phyloP scores from a whole-genome alignment of 352 stramenopile species.

The Phytophthora foliorum region DNA sequence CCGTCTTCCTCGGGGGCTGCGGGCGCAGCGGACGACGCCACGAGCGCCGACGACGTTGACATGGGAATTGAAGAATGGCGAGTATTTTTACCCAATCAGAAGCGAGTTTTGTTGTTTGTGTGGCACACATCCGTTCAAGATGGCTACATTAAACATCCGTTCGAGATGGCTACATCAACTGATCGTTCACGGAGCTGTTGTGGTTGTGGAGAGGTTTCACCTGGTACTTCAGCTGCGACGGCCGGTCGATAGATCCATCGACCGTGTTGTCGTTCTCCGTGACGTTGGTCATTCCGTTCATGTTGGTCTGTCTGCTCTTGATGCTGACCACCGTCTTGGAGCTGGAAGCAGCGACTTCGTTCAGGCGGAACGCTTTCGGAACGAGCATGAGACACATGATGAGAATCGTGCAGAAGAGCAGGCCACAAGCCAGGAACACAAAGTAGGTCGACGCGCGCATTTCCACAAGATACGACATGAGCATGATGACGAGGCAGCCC shows the following conservation, averaged over 20 bases:
- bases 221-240: neutral
- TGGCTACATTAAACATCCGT: neutral
- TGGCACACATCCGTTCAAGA: too few relatives aligned
- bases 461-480: constrained; percentile 59
- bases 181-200: neutral
- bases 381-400: constrained; percentile 60
- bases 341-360: constrained; percentile 16
- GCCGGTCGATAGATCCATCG: neutral
- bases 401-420: constrained; percentile 46
- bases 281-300: neutral
- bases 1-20: constrained; percentile 57
- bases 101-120: neutral
- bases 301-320: neutral
- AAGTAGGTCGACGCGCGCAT: constrained; percentile 51
- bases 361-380: constrained; percentile 52
- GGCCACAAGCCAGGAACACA: constrained; percentile 35
- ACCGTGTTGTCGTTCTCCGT: constrained; percentile 2
- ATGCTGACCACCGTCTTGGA: neutral
- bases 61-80: constrained; percentile 42
- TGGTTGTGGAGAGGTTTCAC: neutral
- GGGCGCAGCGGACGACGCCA: constrained; percentile 31
- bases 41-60: constrained; percentile 73
- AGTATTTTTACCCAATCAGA: constrained; percentile 1
- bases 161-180: neutral
- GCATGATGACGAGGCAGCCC: constrained; percentile 54